Percentiles rank a stretch among this genome's conserved stretches.
These are phyloP conservation scores for Beauveria rudraprayagi DNA, from an alignment of 2,329 filamentous ascomycete species.

Conservation along the genomic window DNA sequence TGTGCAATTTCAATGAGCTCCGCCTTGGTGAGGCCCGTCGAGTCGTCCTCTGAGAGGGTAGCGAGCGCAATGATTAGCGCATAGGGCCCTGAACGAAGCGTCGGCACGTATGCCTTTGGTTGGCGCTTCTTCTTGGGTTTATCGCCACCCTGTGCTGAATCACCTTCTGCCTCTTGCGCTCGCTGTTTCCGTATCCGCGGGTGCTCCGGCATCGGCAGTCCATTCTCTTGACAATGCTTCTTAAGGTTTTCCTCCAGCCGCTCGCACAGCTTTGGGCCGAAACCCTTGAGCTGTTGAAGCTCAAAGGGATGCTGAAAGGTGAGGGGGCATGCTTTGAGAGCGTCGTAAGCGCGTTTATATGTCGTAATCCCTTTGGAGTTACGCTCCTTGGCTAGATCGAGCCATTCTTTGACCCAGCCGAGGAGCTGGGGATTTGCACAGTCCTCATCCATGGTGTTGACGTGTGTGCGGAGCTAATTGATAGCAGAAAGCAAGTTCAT, in stretches of 20 bases:
- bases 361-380: slow-evolving; percentile 64
- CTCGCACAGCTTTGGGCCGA: slow-evolving; percentile 64
- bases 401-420: slow-evolving; percentile 69
- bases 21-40: slow-evolving; percentile 53
- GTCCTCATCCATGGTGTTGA: slow-evolving; percentile 6
- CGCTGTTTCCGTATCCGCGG: slow-evolving; percentile 35
- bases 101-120: slow-evolving; percentile 62
- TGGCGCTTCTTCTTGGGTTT: slow-evolving; percentile 51
- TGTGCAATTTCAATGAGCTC: slow-evolving; percentile 64
- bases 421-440: slow-evolving; percentile 62
- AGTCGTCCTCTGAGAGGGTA: slow-evolving; percentile 45
- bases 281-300: slow-evolving; percentile 63
- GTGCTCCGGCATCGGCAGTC: slow-evolving; percentile 57
- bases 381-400: slow-evolving; percentile 58
- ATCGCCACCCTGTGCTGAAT: slow-evolving; percentile 4
- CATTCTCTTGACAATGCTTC: slow-evolving; percentile 57
- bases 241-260: slow-evolving; percentile 55
- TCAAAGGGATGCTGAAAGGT: slow-evolving; percentile 64
- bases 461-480: not conserved
- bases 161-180: slow-evolving; percentile 28
- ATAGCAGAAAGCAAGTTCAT: not conserved
- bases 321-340: slow-evolving; percentile 67
- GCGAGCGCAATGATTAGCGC: slow-evolving; percentile 62
- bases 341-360: slow-evolving; percentile 69
- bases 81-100: slow-evolving; percentile 65